Conservation (phyloP, 148 eudicot genomes). For the Heliamphora exappendiculata region DNA sequence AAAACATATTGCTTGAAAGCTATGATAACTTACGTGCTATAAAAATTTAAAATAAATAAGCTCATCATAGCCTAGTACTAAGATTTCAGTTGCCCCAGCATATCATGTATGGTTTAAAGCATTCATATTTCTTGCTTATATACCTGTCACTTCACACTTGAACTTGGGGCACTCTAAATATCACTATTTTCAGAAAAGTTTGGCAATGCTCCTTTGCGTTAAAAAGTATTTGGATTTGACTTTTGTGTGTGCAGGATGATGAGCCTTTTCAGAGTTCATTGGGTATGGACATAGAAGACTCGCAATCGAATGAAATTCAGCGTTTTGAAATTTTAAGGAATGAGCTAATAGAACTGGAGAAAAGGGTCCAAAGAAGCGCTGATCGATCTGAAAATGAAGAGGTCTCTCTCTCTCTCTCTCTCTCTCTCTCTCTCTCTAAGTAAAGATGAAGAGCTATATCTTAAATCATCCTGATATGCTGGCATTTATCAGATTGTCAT, state of each 20-base stretch:
- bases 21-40: not conserved
- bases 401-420: slow-evolving; percentile 30
- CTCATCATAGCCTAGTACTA: not conserved
- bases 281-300: slow-evolving; percentile 23
- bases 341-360: slow-evolving; percentile 85
- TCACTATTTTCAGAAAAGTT: not conserved
- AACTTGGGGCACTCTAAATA: not conserved
- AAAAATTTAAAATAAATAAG: not conserved
- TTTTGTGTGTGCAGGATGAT: slow-evolving; percentile 42
- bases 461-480: not conserved
- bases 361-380: slow-evolving; percentile 79
- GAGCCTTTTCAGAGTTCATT: slow-evolving; percentile 21
- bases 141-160: not conserved
- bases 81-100: not conserved
- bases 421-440: not conserved
- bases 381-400: slow-evolving; percentile 51
- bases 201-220: slow-evolving; percentile 2
- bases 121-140: not conserved
- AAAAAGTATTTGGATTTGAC: not conserved
- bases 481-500: not conserved
- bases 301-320: slow-evolving; percentile 60
- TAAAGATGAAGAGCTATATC: slow-evolving; percentile 54
- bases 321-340: slow-evolving; percentile 86
- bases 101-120: not conserved
- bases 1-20: too few species aligned